Conservation (phyloP, 106 monocot genomes). For the Xerophyta viscosa region DNA sequence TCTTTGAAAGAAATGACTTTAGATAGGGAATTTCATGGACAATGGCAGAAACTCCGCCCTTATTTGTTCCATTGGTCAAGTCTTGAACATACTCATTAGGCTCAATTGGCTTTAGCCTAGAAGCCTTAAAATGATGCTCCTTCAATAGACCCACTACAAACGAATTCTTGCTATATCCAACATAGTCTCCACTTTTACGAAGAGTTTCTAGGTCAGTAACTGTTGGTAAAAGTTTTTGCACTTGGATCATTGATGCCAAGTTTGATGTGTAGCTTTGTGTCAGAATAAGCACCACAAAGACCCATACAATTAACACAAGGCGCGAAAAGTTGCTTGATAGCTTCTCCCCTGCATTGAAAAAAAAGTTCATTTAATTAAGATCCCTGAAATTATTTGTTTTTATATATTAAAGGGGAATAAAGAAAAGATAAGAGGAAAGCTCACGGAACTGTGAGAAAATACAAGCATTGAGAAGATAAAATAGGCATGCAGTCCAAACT, state of each 20-base stretch:
- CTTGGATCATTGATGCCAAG: constrained; percentile 23
- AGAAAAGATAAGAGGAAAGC: no score
- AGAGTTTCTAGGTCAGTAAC: constrained; percentile 8
- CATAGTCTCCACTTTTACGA: constrained; percentile 1
- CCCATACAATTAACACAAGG: constrained; percentile 20
- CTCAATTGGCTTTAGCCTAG: neutral
- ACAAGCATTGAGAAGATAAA: constrained; percentile 59
- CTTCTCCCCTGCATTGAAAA: constrained; percentile 13
- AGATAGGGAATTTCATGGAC: constrained; percentile 15
- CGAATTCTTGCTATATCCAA: constrained; percentile 20
- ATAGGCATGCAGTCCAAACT: constrained; percentile 48
- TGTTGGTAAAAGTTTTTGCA: constrained; percentile 23
- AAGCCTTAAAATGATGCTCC: neutral
- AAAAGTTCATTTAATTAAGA: no score
- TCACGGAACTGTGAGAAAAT: constrained; percentile 37
- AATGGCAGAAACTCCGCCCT: constrained; percentile 16
- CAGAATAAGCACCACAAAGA: constrained; percentile 36
- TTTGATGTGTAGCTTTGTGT: constrained; percentile 35
- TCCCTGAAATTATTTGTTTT: no score
- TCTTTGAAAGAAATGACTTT: constrained; percentile 8
- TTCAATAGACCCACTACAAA: constrained; percentile 11
- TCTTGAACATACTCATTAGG: constrained; percentile 10
- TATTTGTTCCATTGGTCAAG: constrained; percentile 8
- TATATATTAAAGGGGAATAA: no score
- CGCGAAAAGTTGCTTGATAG: constrained; percentile 17